A percentile compares a stretch with the other conserved stretches of the same genome.
Evolutionary conservation across 139 green algal genomes (phyloP).

Genomic region (Nannochloris sp.): DNA sequence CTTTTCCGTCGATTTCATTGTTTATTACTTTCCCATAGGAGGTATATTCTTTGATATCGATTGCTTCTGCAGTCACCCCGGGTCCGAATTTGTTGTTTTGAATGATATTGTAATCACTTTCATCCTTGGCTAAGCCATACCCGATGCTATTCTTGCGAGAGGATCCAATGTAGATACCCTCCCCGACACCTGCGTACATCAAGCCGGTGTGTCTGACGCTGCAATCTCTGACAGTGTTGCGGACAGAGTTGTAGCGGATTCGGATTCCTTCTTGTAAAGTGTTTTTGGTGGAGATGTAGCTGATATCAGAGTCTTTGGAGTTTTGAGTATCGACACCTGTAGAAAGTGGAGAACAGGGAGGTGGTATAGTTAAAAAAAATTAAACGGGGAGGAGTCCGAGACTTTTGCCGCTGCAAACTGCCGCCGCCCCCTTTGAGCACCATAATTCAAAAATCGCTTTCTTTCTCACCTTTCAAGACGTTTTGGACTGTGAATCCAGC

Average conservation of each 20-base stretch:
- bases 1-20: neutral
- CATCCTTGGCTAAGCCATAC: neutral
- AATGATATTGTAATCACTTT: neutral
- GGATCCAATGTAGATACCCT: neutral
- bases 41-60: neutral
- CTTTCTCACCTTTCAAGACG: neutral
- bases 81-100: neutral
- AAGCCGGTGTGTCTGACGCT: neutral
- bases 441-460: neutral
- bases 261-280: neutral
- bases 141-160: neutral
- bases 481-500: neutral
- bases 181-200: neutral
- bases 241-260: neutral
- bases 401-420: too few species aligned
- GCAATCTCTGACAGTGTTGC: neutral
- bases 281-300: neutral
- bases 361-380: neutral
- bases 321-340: neutral
- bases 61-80: neutral
- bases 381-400: neutral
- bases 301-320: neutral
- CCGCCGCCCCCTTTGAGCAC: too few species aligned
- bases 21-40: neutral
- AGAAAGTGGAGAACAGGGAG: too few species aligned